Base-by-base conservation (phyloP, 176 grass and related monocot species). In the Panicum miliaceum region DNA sequence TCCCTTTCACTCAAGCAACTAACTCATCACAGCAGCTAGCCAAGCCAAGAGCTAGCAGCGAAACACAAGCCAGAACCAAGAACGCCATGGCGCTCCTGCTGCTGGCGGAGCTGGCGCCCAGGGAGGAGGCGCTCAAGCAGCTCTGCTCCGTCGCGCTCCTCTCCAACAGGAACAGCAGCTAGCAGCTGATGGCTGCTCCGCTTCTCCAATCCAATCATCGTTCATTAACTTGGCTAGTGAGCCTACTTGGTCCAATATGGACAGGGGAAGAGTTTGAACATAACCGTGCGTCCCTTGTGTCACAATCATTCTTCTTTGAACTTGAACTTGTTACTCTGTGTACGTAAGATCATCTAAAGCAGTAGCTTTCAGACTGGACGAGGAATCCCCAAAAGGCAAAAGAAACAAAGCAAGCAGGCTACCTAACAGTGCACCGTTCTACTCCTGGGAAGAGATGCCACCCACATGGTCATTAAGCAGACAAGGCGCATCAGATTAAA, bases 111-210 rank as follows among this genome's bases (percentile, higher is more conserved):
- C 82, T 98, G 2, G 91, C 80, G 0, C 62, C 76, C 7, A 77
- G 87, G 50, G 93, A 95, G 83, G 86, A 87, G 35, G 84, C 41
- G 61, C 88, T 97, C 45, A 58, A 43, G 15, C 86, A 73, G 82
- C 89, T 97, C 32, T 98, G 95, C 88, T 88, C 89, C 40, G 84
- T 94, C 10, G 71, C 95, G 16, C 86, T 97, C 54, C 84, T 88
- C 64, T 56, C 11, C 41, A n/a, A n/a, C n/a, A n/a, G n/a, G n/a
- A 18, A 0, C 69, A 60, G 1, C 87, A 80, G 40, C 59, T 50
- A 40, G 20, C 7, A 25, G 7, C 15, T 57, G 52, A 6, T 54
- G 16, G 20, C n/a, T n/a, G n/a, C n/a, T 56, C 20, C 48, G 5
- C 66, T 42, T 1, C 9, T n/a, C n/a, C n/a, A n/a, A n/a, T 22